Conservation (phyloP, 2,329 filamentous ascomycete genomes). For the Aspergillus brunneoviolaceus region DNA sequence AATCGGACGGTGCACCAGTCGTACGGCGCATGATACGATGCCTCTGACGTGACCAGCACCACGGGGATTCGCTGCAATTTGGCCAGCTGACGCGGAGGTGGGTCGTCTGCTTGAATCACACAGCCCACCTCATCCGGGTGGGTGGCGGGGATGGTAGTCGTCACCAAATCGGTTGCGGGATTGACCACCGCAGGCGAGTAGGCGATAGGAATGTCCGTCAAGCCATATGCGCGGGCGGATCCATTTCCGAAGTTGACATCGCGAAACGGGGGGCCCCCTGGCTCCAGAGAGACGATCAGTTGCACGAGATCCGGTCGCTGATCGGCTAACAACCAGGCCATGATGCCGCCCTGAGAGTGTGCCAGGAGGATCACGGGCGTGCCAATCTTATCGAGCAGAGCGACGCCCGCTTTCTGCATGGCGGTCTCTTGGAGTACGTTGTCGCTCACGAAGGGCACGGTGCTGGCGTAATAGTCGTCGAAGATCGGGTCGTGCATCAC, state of each 20-base stretch:
- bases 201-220: slow-evolving; percentile 22
- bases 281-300: slow-evolving; percentile 54
- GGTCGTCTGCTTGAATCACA: slow-evolving; percentile 35
- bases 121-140: slow-evolving; percentile 27
- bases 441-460: slow-evolving; percentile 19
- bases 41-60: slow-evolving; percentile 53
- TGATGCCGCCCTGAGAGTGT: slow-evolving; percentile 51
- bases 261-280: slow-evolving; percentile 49
- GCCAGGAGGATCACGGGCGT: slow-evolving; percentile 37
- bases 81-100: slow-evolving; percentile 45
- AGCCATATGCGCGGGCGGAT: slow-evolving; percentile 17
- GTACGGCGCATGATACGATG: slow-evolving; percentile 55
- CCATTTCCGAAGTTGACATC: slow-evolving; percentile 14
- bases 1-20: slow-evolving; percentile 57
- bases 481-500: slow-evolving; percentile 31
- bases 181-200: slow-evolving; percentile 15
- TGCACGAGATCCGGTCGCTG: slow-evolving; percentile 49
- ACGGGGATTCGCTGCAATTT: slow-evolving; percentile 52
- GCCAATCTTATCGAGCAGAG: slow-evolving; percentile 27
- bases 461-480: slow-evolving; percentile 27
- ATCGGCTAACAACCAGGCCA: slow-evolving; percentile 51
- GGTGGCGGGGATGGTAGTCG: slow-evolving; percentile 14
- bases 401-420: slow-evolving; percentile 18
- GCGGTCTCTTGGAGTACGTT: slow-evolving; percentile 17
- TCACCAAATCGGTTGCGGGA: slow-evolving; percentile 13